Base-by-base conservation (phyloP, 805 yeast genomes). In the Starmerella sp. region DNA sequence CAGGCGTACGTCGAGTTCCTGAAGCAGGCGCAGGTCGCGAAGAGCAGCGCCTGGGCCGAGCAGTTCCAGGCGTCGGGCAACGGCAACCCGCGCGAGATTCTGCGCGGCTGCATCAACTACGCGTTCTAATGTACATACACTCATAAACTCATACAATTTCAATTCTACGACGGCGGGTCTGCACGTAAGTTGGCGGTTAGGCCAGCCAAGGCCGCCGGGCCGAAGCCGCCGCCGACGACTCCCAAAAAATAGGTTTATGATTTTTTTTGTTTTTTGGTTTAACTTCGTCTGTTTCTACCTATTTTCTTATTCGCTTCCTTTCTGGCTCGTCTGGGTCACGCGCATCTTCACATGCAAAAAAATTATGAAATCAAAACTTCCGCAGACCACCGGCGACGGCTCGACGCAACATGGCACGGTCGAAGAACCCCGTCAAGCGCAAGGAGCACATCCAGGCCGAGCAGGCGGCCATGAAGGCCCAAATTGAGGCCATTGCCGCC, bases 51-150 rank as follows among this genome's bases (percentile, higher is more conserved):
- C 54, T 65, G 78, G 50, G 67, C 73, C 35, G 77, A 78, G 61
- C 77, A 77, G 63, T 81, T 77, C 63, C 69, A 80, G 43, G 53
- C 77, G 38, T 46, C 49, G n/a, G 87, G 87, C 37, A 80, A 79
- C 63, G 89, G 89, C 61, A 83, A 82, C 63, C 82, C 86, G 47
- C 71, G 77, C 56, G 64, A 54, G 8, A 52, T 81, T 37, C 61
- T 78, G 53, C 75, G 73, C 54, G 64, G 74, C 15, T 73, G 75
- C 59, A 49, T 57, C 11, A 60, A 56, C 64, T 72, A 39, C 54
- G 73, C 60, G 3, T 60, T 57, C 47, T 61, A 34, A 55, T 54
- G 57, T 56, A 55, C 37, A 55, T 60, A 60, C 6, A 8, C 22
- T 22, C 22, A 22, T 22, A 22, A 22, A 3, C 22, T 22, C 3